Evolutionary conservation across 768 basidiomycete genomes (phyloP), one percentile per base, ranked within the genome.

Genomic region (Tricholoma furcatifolium): DNA sequence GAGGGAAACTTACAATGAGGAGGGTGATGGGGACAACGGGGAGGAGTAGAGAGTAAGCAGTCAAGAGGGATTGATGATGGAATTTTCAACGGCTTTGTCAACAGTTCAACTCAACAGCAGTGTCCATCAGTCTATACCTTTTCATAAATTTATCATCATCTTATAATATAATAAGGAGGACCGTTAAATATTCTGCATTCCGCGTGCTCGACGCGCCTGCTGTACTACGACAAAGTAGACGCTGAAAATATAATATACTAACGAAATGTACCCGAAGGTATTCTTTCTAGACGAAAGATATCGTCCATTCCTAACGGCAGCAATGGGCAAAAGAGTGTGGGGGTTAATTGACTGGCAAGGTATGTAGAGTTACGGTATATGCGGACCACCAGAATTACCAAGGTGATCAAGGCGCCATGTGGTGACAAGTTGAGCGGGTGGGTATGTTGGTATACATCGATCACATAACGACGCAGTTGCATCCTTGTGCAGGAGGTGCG

Each of bases 401-500:
- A 56, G 43, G 40, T 42, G 41, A 31, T 36, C 17, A 38, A 36
- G 20, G 21, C 42, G 47, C 45, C 34, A 21, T 27, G 36, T 31
- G 10, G 24, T 42, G 40, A 23, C 30, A 36, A 46, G 35, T 23
- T 51, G 32, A 43, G 23, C 12, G 31, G 35, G 30, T 8, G 38
- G 9, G 42, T 47, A 43, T 8, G 31, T 12, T 20, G 30, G 47
- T 48, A 24, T 23, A 24, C 23, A 12, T 1, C 34, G 50, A 67
- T 82, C 75, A 88, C 87, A 88, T 88, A 65, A 89, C 72, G 47
- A 79, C 66, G 67, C 87, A 89, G 63, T 75, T 81, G 75, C 88
- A 89, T 27, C 87, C 83, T 62, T 82, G 75, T 45, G 84, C 79
- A 64, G 85, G 89, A 46, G 91, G 88, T 50, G 91, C 89, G 69